Conservation (phyloP, 2,329 filamentous ascomycete genomes). For the Xylariomycetidae sp. region DNA sequence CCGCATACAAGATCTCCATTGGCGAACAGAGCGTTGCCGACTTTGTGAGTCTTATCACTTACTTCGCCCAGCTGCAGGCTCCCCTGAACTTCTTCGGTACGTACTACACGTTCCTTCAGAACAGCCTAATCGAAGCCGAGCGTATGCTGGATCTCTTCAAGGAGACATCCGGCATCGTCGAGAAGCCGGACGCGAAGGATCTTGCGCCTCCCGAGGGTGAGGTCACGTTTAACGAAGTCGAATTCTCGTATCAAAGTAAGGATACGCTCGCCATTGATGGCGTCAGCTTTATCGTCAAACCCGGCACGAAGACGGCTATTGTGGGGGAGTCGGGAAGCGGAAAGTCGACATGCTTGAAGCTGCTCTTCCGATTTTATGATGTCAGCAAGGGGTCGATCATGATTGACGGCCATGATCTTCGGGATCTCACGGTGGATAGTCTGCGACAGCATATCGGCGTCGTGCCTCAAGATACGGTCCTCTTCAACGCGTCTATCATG, state of each 20-base stretch:
- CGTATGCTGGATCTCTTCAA: slow-evolving; percentile 42
- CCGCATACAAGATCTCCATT: slow-evolving; percentile 57
- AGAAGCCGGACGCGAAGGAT: slow-evolving; percentile 33
- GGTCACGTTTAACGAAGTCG: slow-evolving; percentile 37
- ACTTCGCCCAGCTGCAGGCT: slow-evolving; percentile 33
- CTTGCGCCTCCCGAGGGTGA: slow-evolving; percentile 31
- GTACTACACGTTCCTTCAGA: slow-evolving; percentile 42
- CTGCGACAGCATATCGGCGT: slow-evolving; percentile 51
- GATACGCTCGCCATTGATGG: slow-evolving; percentile 33
- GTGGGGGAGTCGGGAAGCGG: slow-evolving; percentile 45
- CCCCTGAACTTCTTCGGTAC: slow-evolving; percentile 58
- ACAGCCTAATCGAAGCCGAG: slow-evolving; percentile 42
- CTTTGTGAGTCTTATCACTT: slow-evolving; percentile 42
- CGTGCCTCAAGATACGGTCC: slow-evolving; percentile 50
- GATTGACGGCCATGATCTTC: slow-evolving; percentile 54
- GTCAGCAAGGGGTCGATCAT: slow-evolving; percentile 46
- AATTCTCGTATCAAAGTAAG: slow-evolving; percentile 38
- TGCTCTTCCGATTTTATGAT: slow-evolving; percentile 58
- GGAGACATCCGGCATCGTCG: slow-evolving; percentile 37
- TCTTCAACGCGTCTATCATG: slow-evolving; percentile 56
- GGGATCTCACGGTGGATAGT: slow-evolving; percentile 36
- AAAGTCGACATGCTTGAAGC: slow-evolving; percentile 54
- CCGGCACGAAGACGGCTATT: slow-evolving; percentile 41
- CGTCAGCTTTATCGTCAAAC: slow-evolving; percentile 36
- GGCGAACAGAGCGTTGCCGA: slow-evolving; percentile 48